Evolutionary conservation across 768 basidiomycete genomes (phyloP).

Genomic region (Russula compacta): DNA sequence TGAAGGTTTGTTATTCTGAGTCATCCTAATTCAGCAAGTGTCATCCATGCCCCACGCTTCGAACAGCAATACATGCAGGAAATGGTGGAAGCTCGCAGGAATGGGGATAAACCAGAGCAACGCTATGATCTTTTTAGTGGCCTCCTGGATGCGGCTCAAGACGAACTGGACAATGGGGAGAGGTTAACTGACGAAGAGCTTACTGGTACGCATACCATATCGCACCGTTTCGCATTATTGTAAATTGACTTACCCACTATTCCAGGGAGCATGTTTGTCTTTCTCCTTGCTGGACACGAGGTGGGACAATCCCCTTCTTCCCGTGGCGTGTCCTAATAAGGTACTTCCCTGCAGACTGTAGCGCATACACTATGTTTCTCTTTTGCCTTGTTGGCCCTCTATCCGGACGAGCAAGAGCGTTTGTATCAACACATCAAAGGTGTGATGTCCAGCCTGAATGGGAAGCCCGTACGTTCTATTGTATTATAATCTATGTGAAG

Average conservation of each 20-base stretch:
- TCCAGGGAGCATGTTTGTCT: conserved; percentile 26
- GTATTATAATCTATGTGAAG: not conserved
- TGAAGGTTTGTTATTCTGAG: conserved; percentile 27
- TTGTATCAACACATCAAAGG: conserved; percentile 30
- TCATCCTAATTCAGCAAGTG: not conserved
- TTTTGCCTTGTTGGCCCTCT: conserved; percentile 35
- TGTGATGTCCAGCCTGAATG: conserved; percentile 26
- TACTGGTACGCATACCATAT: conserved; percentile 2
- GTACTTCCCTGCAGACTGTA: conserved; percentile 26
- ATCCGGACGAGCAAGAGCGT: conserved; percentile 35
- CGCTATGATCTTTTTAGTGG: conserved; percentile 24
- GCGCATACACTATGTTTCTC: conserved; percentile 32
- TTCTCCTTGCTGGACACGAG: conserved; percentile 31
- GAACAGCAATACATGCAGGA: conserved; percentile 24
- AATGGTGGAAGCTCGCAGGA: conserved; percentile 21
- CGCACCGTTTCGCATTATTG: not conserved
- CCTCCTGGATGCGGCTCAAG: conserved; percentile 20
- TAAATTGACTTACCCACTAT: not conserved
- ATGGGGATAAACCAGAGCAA: conserved; percentile 16
- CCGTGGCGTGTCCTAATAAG: not conserved
- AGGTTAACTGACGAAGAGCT: conserved; percentile 22
- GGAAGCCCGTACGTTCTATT: conserved; percentile 2
- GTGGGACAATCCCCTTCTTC: conserved; percentile 1
- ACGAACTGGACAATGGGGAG: conserved; percentile 9
- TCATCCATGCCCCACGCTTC: not conserved